Conservation (phyloP, 2,329 filamentous ascomycete species). For the Aspergillus neoniger region DNA sequence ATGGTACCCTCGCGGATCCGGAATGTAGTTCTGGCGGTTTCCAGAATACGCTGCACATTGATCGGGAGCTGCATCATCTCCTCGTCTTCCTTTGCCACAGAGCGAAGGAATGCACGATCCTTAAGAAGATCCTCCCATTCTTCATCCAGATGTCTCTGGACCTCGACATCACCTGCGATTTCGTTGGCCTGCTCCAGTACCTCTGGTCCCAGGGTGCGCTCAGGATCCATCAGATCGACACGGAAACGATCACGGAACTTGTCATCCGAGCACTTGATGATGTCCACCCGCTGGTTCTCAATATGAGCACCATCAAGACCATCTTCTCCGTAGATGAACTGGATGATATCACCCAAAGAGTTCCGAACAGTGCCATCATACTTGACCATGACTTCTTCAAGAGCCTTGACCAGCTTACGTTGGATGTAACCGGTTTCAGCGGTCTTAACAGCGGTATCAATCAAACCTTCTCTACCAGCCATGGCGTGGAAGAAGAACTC, state of each 20-base stretch:
- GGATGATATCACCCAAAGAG: constrained; percentile 91
- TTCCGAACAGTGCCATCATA: constrained; percentile 98
- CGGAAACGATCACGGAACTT: constrained; percentile 81
- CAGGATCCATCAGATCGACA: constrained; percentile 78
- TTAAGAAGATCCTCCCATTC: constrained; percentile 78
- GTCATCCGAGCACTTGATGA: constrained; percentile 75
- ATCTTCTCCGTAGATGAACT: constrained; percentile 97
- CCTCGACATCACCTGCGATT: constrained; percentile 81
- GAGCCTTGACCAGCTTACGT: constrained; percentile 93
- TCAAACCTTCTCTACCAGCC: constrained; percentile 99
- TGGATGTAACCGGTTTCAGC: constrained; percentile 99
- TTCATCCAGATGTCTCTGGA: constrained; percentile 81
- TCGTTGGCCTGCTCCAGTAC: constrained; percentile 84
- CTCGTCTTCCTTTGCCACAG: constrained; percentile 73
- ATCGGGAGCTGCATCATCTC: constrained; percentile 88
- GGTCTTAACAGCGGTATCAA: constrained; percentile 99
- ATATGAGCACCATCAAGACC: constrained; percentile 92
- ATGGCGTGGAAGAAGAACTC: constrained; percentile 99
- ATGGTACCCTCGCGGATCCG: constrained; percentile 81
- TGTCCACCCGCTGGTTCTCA: constrained; percentile 87
- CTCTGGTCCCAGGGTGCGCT: constrained; percentile 64
- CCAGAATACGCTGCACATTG: constrained; percentile 87
- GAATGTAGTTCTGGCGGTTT: constrained; percentile 87
- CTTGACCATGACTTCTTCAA: constrained; percentile 96
- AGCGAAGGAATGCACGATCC: constrained; percentile 75